Evolutionary conservation across 2,329 filamentous ascomycete genomes (phyloP).

Genomic region (Beauveria caledonica): DNA sequence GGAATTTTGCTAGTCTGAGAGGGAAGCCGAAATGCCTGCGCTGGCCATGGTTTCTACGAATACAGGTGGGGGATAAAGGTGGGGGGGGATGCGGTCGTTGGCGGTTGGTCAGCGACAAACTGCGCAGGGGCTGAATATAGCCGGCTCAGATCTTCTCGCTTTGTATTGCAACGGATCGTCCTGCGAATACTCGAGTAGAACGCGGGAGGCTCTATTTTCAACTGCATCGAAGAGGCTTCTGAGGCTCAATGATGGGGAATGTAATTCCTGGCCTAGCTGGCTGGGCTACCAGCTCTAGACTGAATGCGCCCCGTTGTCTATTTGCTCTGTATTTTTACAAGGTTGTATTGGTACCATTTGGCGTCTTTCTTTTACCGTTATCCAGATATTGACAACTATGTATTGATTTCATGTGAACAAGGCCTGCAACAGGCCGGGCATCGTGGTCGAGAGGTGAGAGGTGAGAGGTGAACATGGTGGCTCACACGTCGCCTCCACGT

Average conservation of each 20-base stretch:
- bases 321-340: not conserved
- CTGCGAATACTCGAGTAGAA: not conserved
- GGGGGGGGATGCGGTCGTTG: not conserved
- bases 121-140: not conserved
- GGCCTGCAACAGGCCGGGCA: not conserved
- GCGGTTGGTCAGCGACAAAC: constrained; percentile 4
- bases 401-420: not conserved
- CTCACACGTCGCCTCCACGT: constrained; percentile 26
- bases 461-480: too few species aligned
- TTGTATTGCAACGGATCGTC: not conserved
- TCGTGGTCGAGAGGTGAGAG: not conserved
- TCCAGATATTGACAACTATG: not conserved
- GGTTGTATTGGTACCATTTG: not conserved
- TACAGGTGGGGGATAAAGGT: not conserved
- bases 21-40: not conserved
- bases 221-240: not conserved
- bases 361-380: not conserved
- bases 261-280: not conserved
- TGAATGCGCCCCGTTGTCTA: not conserved
- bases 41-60: not conserved
- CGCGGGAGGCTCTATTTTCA: not conserved
- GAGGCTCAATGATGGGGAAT: not conserved
- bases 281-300: not conserved
- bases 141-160: not conserved
- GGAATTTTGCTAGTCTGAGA: not conserved